Evolutionary conservation across 805 yeast species (phyloP), one percentile per base, ranked within the genome.

Genomic region (Candida ovalis): DNA sequence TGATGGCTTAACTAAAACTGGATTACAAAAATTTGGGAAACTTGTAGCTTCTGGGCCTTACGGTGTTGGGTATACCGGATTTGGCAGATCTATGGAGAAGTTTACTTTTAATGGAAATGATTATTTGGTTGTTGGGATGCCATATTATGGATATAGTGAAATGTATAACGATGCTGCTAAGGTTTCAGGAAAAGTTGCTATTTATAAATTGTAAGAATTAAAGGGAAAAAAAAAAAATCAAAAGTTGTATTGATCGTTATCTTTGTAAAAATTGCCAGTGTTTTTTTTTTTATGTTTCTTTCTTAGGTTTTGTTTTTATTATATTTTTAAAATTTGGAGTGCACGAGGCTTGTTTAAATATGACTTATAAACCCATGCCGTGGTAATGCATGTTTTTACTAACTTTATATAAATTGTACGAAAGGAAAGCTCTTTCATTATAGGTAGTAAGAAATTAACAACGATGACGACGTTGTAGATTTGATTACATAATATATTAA

Each of bases 11-110:
- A 4, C 17, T 8, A 21, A 37, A 3, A 37, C 27, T 18, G 27
- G 10, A 23, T 22, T 27, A 3, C 36, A 21, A 27, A 40, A 13
- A 12, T 53, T 6, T 51, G 53, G 21, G 46, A 57, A 19, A 39
- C 46, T 43, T 37, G 45, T 67, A 42, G 63, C 59, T 23, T 28
- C 53, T 8, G 63, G 63, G 1, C 61, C 55, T 4, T 35, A 42
- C 0, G 63, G 59, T 1, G 61, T 59, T 23, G 75, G 68, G 2
- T 71, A 64, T 41, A 59, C 73, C 7, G 78, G 75, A 18, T 78
- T 75, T 59, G 84, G 82, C 2, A 54, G 62, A 17, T 49, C 68
- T 0, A 32, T 80, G 19, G 70, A 60, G 4, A 52, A 58, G 0
- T 61, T 64, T 27, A 49, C 54, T 8, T 56, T 56, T 19, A 46